Base-by-base conservation (phyloP, 169 alveolate genomes). In the Cryptosporidium andersoni region DNA sequence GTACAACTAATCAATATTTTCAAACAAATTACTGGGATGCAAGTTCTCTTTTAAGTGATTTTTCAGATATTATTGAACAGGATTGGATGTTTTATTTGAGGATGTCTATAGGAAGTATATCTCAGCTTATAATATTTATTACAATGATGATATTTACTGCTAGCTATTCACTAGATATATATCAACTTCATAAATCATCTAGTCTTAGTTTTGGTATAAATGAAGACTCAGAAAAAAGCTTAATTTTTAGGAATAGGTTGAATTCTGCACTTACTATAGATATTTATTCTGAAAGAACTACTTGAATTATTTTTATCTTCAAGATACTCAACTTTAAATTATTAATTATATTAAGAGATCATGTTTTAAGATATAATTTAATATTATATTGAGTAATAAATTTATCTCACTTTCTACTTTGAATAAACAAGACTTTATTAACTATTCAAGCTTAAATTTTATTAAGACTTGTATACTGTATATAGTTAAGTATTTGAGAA, bases 101-200 rank as follows among this genome's bases (percentile, higher is more conserved):
- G 34, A 74, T 74, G 85, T 66, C 85, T 25, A 34, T 74, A 36
- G 25, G 74, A 4, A 74, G 85, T 47, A 49, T 55, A 16, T 74
- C 67, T 40, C 85, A 74, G 58, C 60, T 58, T 60, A 16, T 74
- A 25, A 58, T 74, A 43, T 60, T 74, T 12, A 58, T 55, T 45
- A 40, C 48, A 45, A 58, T 45, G 25, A 74, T 74, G 85, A 63
- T 55, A 9, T 74, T 74, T 45, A 48, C 60, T 11, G 55, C 85
- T 8, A 74, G 74, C 51, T 74, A 74, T 51, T 74, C 85, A 4
- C 62, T 74, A 9, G 85, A 74, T 34, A 74, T 74, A 14, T 68
- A 74, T 52, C 85, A 74, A 60, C 85, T 74, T 4, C 85, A 74
- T 58, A 14, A 58, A 12, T 74, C 85, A 36, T 74, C 85, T 56